Base-by-base conservation (phyloP, 306 rosid species). In the Vigna trinervia region DNA sequence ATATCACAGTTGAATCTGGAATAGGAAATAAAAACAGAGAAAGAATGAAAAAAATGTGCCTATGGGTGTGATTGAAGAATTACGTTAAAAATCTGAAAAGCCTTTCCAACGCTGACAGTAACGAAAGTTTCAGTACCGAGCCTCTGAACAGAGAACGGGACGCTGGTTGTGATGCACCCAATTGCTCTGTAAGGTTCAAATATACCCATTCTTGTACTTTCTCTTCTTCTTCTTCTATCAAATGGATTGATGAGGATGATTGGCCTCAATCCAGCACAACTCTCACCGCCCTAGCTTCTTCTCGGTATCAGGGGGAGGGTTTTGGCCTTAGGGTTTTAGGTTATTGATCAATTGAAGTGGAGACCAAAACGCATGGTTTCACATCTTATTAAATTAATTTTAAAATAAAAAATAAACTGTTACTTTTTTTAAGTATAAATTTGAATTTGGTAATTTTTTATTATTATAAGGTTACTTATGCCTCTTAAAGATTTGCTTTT, bases 71-170 rank as follows among this genome's bases (percentile, higher is more conserved):
- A 34, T 0, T 19, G 4, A 10, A 3, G 5, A 12, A 69, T 69
- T 90, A 94, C 98, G 28, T 95, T 89, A 74, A 88, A 95, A 77
- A 95, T 84, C 69, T 95, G 98, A 85, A 95, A 95, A 34, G 98
- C 92, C 59, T 92, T 92, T 59, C 97, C 98, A 3, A 90, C 95
- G 69, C 88, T 85, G 81, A 92, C 92, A 4, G 97, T 88, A 82
- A 92, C 89, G 79, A 95, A 95, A 78, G 96, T 90, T 85, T 95
- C 97, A 47, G 92, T 92, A 73, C 97, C 97, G 12, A 92, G 87
- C 54, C 97, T 82, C 84, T 95, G 97, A 69, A 95, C 64, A 19
- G 97, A 86, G 87, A 95, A 83, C 19, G 97, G 97, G 0, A 89
- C 85, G 62, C 78, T 58, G 85, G 83, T 82, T 5, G 98, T 89